A percentile compares a stretch with the other conserved stretches of the same genome.
These are phyloP conservation scores for Xylariaceae sp. DNA, from an alignment of 2,329 filamentous ascomycete species.

Conservation along the genomic window DNA sequence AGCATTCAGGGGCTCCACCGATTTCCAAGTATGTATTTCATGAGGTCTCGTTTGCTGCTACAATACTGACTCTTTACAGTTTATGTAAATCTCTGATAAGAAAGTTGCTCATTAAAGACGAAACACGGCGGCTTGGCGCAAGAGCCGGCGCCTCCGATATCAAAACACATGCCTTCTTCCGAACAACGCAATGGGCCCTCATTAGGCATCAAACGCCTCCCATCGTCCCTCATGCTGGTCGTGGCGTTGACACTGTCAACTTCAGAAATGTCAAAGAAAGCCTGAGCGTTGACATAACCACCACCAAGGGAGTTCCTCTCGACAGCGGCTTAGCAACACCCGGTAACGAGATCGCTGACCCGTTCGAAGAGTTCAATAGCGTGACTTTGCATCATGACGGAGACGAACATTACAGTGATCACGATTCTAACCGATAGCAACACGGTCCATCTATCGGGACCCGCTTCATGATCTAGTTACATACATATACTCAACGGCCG, in stretches of 20 bases:
- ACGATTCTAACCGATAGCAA: constrained; percentile 20
- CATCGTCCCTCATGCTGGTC: constrained; percentile 87
- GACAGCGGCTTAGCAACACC: constrained; percentile 84
- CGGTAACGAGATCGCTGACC: constrained; percentile 76
- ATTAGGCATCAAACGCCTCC: constrained; percentile 97
- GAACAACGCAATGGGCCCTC: constrained; percentile 91
- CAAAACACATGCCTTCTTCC: constrained; percentile 94
- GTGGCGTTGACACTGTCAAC: constrained; percentile 89
- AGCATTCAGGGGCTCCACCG: constrained; percentile 76
- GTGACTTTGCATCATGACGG: constrained; percentile 96
- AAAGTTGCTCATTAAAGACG: constrained; percentile 96
- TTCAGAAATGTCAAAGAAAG: constrained; percentile 98
- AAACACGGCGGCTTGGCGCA: constrained; percentile 86
- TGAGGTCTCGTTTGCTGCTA: neutral
- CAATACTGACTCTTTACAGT: constrained; percentile 42
- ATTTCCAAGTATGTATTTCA: constrained; percentile 76
- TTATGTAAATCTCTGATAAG: constrained; percentile 95
- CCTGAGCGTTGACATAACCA: constrained; percentile 82
- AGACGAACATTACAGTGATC: constrained; percentile 58
- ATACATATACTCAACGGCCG: neutral
- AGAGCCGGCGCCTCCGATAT: constrained; percentile 95
- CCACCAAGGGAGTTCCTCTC: constrained; percentile 75
- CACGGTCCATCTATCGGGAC: neutral
- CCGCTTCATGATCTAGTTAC: neutral
- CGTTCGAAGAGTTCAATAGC: constrained; percentile 98